Evolutionary conservation across 192 early-diverging fungal genomes (phyloP), one percentile per base, ranked within the genome.

Genomic region (Bifiguratus adelaidae): DNA sequence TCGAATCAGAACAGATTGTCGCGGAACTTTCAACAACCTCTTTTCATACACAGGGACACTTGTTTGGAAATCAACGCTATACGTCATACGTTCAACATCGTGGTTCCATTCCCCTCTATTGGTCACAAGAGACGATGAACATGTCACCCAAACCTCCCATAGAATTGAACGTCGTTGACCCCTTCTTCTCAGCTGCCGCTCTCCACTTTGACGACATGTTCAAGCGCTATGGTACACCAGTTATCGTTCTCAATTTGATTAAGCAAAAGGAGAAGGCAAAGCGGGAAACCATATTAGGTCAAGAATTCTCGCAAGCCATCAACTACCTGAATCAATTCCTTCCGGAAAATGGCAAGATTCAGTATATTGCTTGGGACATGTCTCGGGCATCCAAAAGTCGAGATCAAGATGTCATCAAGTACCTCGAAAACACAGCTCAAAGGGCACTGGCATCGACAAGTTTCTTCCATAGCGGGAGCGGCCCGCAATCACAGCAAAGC

Each of bases 1-100:
- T 99, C 1, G 95, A 99, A 65, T 92, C 92, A 1, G 95, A 99
- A 62, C 95, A 99, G 61, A 97, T 99, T 51, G 93, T 97, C 0
- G 68, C 83, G 19, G 92, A 94, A 44, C 83, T 89, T 68, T 80
- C 81, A 16, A 82, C 89, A 4, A 96, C 92, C 1, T 89, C 87
- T 7, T 93, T 98, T 41, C 76, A 82, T 50, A 58, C 62, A 15
- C 81, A 83, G 0, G 65, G 68, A 32, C 28, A 63, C 48, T 25
- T 76, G 38, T 60, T 55, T 23, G 70, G 62, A 24, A 86, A 78
- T 51, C 88, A 89, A 3, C 50, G 68, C 11, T 95, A 91, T 57
- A 92, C 91, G 0, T 87, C 92, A 0, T 97, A 92, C 74, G 78
- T 99, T 5, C 95, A 99, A 65, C 95, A 99, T 42, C 81, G 95